Evolutionary conservation across 805 yeast species (phyloP).

Genomic region (Hermanozyma aechmeae): DNA sequence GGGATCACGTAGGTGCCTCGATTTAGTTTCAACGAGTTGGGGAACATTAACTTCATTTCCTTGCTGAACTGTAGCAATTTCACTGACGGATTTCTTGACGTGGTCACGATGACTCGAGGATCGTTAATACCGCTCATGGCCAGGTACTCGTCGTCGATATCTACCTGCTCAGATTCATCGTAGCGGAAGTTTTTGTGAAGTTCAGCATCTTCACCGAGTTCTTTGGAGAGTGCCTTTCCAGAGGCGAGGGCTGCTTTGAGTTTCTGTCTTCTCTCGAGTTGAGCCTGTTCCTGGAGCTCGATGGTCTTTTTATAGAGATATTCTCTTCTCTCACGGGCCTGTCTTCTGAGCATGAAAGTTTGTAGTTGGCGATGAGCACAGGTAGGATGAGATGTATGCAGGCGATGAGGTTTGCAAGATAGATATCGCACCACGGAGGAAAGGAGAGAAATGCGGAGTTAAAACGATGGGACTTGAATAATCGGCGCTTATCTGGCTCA

Average conservation of each 20-base stretch:
- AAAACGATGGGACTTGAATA: too few relatives aligned
- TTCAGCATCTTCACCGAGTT: constrained; percentile 77
- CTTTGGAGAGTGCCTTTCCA: constrained; percentile 86
- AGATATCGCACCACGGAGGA: too few relatives aligned
- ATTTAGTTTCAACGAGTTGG: constrained; percentile 80
- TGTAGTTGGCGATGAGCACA: background rate
- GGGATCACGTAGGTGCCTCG: constrained; percentile 91
- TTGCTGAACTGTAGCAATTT: constrained; percentile 85
- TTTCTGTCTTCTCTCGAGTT: constrained; percentile 79
- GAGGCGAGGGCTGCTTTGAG: constrained; percentile 81
- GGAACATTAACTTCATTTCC: constrained; percentile 82
- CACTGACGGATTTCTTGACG: constrained; percentile 85
- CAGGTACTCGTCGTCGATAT: constrained; percentile 87
- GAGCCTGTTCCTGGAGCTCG: constrained; percentile 80
- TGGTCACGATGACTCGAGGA: constrained; percentile 86
- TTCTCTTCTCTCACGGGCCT: constrained; percentile 94
- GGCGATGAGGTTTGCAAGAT: too few relatives aligned
- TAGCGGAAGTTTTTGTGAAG: constrained; percentile 75
- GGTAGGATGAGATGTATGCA: constrained; percentile 3
- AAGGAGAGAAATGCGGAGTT: too few relatives aligned
- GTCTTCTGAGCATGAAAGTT: constrained; percentile 65
- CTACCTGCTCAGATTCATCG: constrained; percentile 67
- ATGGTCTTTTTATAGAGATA: constrained; percentile 83
- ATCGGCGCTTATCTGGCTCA: too few relatives aligned
- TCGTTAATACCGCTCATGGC: constrained; percentile 81